Evolutionary conservation across 768 basidiomycete genomes (phyloP).

Genomic region (Agaricus subrufescens): DNA sequence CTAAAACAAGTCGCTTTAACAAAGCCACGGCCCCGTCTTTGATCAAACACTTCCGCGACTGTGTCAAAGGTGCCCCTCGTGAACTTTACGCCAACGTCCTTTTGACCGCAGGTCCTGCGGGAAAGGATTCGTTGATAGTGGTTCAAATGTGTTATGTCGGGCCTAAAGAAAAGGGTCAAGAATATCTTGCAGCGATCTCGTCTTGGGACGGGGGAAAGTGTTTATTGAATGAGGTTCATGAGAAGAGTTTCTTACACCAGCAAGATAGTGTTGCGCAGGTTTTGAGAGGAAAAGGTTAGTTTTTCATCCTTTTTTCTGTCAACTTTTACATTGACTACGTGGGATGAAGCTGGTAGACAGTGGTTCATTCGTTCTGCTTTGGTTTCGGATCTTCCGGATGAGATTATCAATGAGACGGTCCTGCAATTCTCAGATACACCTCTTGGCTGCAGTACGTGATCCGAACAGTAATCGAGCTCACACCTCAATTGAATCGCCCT

Average conservation of each 20-base stretch:
- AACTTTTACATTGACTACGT: neutral
- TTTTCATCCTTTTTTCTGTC: neutral
- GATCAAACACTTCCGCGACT: conserved; percentile 90
- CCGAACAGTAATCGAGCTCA: neutral
- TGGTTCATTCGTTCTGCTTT: conserved; percentile 91
- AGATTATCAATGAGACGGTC: conserved; percentile 81
- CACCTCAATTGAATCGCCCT: neutral
- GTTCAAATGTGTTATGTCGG: conserved; percentile 92
- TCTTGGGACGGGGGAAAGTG: conserved; percentile 88
- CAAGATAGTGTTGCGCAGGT: conserved; percentile 92
- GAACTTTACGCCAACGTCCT: conserved; percentile 89
- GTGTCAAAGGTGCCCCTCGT: conserved; percentile 82
- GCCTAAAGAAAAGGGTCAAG: conserved; percentile 65
- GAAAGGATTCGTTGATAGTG: conserved; percentile 80
- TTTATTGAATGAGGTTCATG: conserved; percentile 84
- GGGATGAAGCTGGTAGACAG: conserved; percentile 60
- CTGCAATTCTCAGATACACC: conserved; percentile 78
- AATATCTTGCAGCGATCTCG: conserved; percentile 74
- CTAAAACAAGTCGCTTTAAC: conserved; percentile 69
- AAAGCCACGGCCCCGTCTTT: conserved; percentile 82
- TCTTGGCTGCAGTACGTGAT: conserved; percentile 81
- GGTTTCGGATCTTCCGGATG: conserved; percentile 81
- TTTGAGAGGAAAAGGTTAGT: conserved; percentile 73
- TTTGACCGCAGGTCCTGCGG: conserved; percentile 84
- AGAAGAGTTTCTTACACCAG: conserved; percentile 85